Percentiles rank a stretch among this genome's conserved stretches.
Evolutionary conservation across 2,329 filamentous ascomycete species (phyloP).

Genomic region (Rhinocladiella mackenziei): DNA sequence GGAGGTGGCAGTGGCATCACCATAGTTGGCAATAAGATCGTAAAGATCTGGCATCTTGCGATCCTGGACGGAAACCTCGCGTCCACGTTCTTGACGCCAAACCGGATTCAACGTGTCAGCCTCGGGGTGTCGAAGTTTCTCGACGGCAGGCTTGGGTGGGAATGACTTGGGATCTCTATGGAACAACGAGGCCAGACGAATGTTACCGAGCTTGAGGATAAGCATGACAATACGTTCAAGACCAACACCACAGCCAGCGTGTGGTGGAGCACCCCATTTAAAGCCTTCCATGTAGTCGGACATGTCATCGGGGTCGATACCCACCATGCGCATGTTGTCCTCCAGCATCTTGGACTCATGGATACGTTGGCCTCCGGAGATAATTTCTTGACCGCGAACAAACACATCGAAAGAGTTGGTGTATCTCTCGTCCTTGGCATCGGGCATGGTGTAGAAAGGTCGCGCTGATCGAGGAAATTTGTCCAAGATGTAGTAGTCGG

Average conservation of each 20-base stretch:
- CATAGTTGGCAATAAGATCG: conserved; percentile 90
- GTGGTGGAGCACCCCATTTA: conserved; percentile 80
- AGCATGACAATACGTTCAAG: conserved; percentile 85
- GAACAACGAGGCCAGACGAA: conserved; percentile 82
- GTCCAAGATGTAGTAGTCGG: conserved; percentile 91
- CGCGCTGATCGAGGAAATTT: conserved; percentile 82
- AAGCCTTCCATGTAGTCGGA: conserved; percentile 87
- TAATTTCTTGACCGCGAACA: conserved; percentile 85
- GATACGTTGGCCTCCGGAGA: conserved; percentile 89
- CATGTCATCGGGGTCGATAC: conserved; percentile 77
- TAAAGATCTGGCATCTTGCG: conserved; percentile 68
- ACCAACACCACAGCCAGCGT: conserved; percentile 85
- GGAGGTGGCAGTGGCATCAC: conserved; percentile 87
- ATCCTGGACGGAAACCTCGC: conserved; percentile 40
- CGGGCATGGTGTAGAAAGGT: conserved; percentile 88
- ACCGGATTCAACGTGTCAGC: conserved; percentile 72
- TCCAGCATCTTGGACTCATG: conserved; percentile 72
- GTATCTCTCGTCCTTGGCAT: conserved; percentile 64
- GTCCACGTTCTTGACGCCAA: conserved; percentile 51
- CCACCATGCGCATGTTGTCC: conserved; percentile 69
- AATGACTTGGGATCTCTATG: conserved; percentile 84
- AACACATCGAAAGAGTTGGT: conserved; percentile 97
- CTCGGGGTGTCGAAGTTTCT: conserved; percentile 75
- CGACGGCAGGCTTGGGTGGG: conserved; percentile 60
- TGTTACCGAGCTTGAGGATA: conserved; percentile 80